Evolutionary conservation across 371 early-diverging fungal genomes (phyloP).

Genomic region (Mortierella sp.): DNA sequence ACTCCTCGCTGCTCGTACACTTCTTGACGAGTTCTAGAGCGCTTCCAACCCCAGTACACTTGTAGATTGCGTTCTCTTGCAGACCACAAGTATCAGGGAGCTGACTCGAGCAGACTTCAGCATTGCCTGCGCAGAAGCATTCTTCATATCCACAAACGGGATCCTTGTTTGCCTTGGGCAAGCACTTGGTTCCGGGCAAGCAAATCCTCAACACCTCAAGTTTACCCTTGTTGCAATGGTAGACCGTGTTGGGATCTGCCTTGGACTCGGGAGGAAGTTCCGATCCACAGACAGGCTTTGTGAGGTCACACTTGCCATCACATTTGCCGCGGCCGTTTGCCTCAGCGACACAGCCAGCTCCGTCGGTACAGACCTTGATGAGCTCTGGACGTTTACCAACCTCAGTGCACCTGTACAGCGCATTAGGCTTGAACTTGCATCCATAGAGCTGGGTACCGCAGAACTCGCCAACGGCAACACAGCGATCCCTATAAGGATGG

Average conservation of each 20-base stretch:
- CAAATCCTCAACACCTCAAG: not conserved
- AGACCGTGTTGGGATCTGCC: conserved; percentile 4
- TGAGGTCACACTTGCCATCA: conserved; percentile 2
- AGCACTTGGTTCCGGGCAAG: conserved; percentile 4
- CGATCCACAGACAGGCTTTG: conserved; percentile 3
- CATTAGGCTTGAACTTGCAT: not conserved
- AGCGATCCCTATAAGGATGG: conserved; percentile 22
- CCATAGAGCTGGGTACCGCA: conserved; percentile 22
- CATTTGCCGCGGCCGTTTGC: not conserved
- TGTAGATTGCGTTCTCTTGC: conserved; percentile 3
- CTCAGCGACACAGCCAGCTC: not conserved
- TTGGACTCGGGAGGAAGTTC: conserved; percentile 4
- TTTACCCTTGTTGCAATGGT: conserved; percentile 6
- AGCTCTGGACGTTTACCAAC: not conserved
- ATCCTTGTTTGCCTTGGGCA: not conserved
- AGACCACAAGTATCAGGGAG: not conserved
- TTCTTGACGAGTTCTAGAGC: not conserved
- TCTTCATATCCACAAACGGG: conserved; percentile 5
- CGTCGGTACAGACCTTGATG: not conserved
- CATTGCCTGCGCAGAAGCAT: conserved; percentile 6
- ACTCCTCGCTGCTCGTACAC: not conserved
- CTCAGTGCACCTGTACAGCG: not conserved
- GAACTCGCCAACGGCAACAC: conserved; percentile 25
- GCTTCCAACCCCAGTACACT: conserved; percentile 8
- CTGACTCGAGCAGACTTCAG: conserved; percentile 1